Percentiles rank a stretch among this genome's conserved stretches.
Evolutionary conservation across 495 filamentous ascomycete species (phyloP).

Genomic region (Apodospora peruviana): DNA sequence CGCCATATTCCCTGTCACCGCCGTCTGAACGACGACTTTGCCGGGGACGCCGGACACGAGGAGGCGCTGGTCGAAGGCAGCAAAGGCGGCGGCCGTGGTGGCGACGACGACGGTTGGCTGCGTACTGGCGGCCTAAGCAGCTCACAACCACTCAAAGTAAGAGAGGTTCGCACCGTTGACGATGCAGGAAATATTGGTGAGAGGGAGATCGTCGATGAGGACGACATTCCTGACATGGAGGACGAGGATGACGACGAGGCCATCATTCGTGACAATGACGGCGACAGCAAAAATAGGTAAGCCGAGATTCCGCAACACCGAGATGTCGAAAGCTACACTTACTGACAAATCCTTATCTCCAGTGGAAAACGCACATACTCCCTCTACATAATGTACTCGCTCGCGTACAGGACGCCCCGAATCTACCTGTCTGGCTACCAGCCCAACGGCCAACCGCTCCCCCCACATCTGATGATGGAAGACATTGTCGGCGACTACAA

Average conservation of each 20-base stretch:
- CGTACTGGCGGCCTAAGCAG: conserved; percentile 73
- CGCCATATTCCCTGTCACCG: conserved; percentile 89
- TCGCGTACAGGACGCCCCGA: conserved; percentile 93
- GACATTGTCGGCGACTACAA: conserved; percentile 99
- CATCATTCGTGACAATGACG: conserved; percentile 77
- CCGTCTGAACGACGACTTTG: conserved; percentile 88
- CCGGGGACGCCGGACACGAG: conserved; percentile 76
- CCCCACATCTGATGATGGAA: conserved; percentile 93
- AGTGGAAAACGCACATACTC: conserved; percentile 89
- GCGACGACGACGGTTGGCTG: conserved; percentile 86
- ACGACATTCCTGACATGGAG: conserved; percentile 97
- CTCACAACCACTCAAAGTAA: conserved; percentile 64
- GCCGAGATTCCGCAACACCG: too few relatives aligned
- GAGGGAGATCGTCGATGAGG: conserved; percentile 65
- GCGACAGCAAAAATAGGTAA: conserved; percentile 60
- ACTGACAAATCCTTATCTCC: too few relatives aligned
- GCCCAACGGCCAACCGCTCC: conserved; percentile 74
- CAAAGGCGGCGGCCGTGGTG: conserved; percentile 43
- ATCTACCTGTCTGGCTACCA: conserved; percentile 91
- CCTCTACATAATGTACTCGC: conserved; percentile 95
- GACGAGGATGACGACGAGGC: conserved; percentile 97
- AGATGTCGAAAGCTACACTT: too few relatives aligned
- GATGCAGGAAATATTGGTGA: conserved; percentile 75
- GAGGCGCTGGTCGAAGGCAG: conserved; percentile 79
- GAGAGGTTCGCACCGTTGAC: conserved; percentile 81